These are phyloP conservation scores for Euphorbia corollata DNA, from an alignment of 441 rosid species.

Conservation along the genomic window DNA sequence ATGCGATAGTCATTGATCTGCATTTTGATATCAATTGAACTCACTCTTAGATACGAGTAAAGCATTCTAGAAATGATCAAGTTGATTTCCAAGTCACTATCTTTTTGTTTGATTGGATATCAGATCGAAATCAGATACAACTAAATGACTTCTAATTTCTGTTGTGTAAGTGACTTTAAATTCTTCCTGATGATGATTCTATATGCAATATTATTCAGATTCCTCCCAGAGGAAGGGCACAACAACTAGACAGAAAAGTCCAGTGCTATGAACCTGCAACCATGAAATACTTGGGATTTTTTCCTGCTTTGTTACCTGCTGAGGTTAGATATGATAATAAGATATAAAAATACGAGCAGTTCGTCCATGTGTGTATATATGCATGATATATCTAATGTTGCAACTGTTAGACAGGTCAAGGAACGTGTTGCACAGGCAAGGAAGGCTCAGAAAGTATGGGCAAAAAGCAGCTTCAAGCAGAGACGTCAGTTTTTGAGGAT, in stretches of 20 bases:
- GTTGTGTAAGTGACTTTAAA: not conserved
- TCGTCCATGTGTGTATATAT: not conserved
- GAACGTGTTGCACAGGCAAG: conserved; percentile 77
- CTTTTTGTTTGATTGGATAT: not conserved
- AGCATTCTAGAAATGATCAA: not conserved
- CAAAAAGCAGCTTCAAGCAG: conserved; percentile 81
- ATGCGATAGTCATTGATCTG: not conserved
- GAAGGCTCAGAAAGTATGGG: conserved; percentile 95
- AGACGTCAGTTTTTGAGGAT: conserved; percentile 90
- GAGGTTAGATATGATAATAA: conserved; percentile 51
- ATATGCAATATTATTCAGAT: conserved; percentile 37
- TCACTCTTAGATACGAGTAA: not conserved
- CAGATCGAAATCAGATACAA: not conserved
- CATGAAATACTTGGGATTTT: conserved; percentile 83
- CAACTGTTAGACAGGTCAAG: conserved; percentile 43
- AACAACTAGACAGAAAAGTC: conserved; percentile 73
- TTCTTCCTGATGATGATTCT: not conserved
- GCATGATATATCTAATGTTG: conserved; percentile 7
- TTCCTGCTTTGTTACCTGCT: conserved; percentile 53
- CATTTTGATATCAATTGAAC: not conserved
- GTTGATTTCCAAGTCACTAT: not conserved
- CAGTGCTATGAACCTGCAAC: conserved; percentile 99
- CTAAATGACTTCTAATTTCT: not conserved
- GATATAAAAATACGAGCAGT: not conserved
- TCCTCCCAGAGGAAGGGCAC: conserved; percentile 87